phyloP scores from a whole-genome alignment of 805 yeast genomes.

The Yarrowia alimentaria region DNA sequence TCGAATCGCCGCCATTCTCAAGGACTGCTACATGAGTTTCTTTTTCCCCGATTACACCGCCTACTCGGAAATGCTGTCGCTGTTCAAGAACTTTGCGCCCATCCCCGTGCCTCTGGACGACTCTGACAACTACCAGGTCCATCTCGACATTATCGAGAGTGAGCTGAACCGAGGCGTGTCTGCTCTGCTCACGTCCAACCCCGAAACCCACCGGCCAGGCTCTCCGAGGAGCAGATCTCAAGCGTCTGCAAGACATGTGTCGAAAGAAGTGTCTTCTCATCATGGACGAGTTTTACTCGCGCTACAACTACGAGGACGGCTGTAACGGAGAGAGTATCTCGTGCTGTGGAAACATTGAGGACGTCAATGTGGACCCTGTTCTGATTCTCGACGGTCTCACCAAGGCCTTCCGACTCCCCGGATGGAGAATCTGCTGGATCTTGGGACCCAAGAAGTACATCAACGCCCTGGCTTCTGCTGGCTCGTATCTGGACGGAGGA shows the following conservation, averaged over 20 bases:
- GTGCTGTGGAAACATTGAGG: conserved; percentile 52
- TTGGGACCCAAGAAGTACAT: conserved; percentile 62
- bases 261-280: conserved; percentile 52
- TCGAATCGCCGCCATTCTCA: conserved; percentile 58
- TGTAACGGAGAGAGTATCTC: conserved; percentile 54
- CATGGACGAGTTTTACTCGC: conserved; percentile 64
- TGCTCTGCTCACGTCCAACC: conserved; percentile 54
- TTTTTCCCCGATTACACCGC: conserved; percentile 65
- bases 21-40: conserved; percentile 58
- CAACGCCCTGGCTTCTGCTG: conserved; percentile 55
- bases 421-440: conserved; percentile 65
- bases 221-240: conserved; percentile 49
- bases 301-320: conserved; percentile 53
- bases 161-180: conserved; percentile 58
- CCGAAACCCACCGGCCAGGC: conserved; percentile 61
- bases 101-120: conserved; percentile 62
- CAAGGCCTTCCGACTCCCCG: conserved; percentile 60
- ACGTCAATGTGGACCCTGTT: conserved; percentile 58
- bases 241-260: conserved; percentile 52
- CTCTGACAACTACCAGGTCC: conserved; percentile 56
- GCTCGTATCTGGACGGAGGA: conserved; percentile 61
- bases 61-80: conserved; percentile 61
- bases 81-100: conserved; percentile 56
- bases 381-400: conserved; percentile 60
- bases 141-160: conserved; percentile 50